Evolutionary conservation across 1,284 basidiomycete genomes (phyloP).

Genomic region (Irpex sp.): DNA sequence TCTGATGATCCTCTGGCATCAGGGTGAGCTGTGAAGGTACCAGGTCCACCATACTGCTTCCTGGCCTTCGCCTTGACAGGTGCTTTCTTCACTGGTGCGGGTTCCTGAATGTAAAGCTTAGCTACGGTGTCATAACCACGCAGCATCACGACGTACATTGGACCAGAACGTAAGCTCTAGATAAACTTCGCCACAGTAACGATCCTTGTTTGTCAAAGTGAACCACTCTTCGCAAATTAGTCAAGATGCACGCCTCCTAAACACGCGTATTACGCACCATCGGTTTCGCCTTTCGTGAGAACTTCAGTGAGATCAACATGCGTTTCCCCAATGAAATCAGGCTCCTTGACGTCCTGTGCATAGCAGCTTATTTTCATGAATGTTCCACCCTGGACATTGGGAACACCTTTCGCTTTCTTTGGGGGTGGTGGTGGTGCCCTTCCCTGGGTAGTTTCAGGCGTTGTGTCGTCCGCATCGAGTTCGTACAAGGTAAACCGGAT

Average conservation of each 20-base stretch:
- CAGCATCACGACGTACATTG: conserved; percentile 66
- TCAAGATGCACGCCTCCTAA: neutral
- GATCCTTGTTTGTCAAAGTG: conserved; percentile 82
- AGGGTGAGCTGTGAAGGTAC: conserved; percentile 46
- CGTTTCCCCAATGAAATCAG: conserved; percentile 92
- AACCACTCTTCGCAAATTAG: conserved; percentile 79
- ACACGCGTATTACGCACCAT: conserved; percentile 59
- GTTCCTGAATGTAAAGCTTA: conserved; percentile 45
- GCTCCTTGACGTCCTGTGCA: conserved; percentile 93
- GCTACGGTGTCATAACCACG: neutral
- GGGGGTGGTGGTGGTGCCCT: conserved; percentile 60
- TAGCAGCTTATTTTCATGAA: conserved; percentile 84
- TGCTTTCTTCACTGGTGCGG: conserved; percentile 66
- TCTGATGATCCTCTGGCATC: conserved; percentile 2
- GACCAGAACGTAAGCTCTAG: conserved; percentile 95
- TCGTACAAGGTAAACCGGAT: conserved; percentile 90
- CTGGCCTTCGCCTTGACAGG: conserved; percentile 48
- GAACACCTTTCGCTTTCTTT: conserved; percentile 45
- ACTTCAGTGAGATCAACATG: conserved; percentile 88
- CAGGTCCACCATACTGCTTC: conserved; percentile 72
- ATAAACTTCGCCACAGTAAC: conserved; percentile 92
- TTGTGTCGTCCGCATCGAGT: conserved; percentile 66
- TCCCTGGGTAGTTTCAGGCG: conserved; percentile 39
- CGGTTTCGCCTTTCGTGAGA: conserved; percentile 92
- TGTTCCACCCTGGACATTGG: conserved; percentile 71